Conservation (phyloP, 139 green algal species). For the Chlamydomonas sphaeroides region DNA sequence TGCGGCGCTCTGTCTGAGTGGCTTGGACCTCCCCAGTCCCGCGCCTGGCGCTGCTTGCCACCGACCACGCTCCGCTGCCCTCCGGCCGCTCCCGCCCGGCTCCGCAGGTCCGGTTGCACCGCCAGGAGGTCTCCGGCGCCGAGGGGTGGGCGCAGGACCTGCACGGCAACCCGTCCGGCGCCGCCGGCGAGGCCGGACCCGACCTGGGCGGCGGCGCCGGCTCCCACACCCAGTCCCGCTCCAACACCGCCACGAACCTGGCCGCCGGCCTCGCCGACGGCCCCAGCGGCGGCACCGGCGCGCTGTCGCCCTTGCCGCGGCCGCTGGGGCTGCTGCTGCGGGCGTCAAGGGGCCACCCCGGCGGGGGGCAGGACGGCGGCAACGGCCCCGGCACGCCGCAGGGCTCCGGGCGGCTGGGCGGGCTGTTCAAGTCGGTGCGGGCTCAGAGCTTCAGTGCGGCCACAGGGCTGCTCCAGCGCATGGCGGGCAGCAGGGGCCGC, state of each 20-base stretch:
- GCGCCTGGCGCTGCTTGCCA: too few relatives aligned
- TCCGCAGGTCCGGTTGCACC: slow-evolving; percentile 19
- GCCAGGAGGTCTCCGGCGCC: slow-evolving; percentile 3
- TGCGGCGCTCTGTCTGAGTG: too few relatives aligned
- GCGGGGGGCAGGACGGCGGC: not conserved
- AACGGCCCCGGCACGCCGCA: not conserved
- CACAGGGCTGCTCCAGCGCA: slow-evolving; percentile 1
- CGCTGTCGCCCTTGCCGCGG: not conserved
- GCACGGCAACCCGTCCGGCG: not conserved
- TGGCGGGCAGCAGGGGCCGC: not conserved
- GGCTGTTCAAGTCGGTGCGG: not conserved
- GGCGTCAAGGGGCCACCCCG: too few relatives aligned
- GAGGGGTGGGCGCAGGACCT: slow-evolving; percentile 40
- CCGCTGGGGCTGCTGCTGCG: not conserved
- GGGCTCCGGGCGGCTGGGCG: not conserved
- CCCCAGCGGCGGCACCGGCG: not conserved
- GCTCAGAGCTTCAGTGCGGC: slow-evolving; percentile 24
- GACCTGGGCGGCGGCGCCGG: not conserved
- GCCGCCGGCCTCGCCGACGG: too few relatives aligned
- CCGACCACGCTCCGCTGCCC: too few relatives aligned
- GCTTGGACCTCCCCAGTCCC: too few relatives aligned
- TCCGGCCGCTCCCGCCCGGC: too few relatives aligned
- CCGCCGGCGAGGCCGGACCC: too few relatives aligned
- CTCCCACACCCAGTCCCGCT: too few relatives aligned
- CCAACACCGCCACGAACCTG: not conserved